A percentile compares a stretch with the other conserved stretches of the same genome.
Evolutionary conservation across 1,284 basidiomycete genomes (phyloP).

Genomic region (Apiotrichum sp.): DNA sequence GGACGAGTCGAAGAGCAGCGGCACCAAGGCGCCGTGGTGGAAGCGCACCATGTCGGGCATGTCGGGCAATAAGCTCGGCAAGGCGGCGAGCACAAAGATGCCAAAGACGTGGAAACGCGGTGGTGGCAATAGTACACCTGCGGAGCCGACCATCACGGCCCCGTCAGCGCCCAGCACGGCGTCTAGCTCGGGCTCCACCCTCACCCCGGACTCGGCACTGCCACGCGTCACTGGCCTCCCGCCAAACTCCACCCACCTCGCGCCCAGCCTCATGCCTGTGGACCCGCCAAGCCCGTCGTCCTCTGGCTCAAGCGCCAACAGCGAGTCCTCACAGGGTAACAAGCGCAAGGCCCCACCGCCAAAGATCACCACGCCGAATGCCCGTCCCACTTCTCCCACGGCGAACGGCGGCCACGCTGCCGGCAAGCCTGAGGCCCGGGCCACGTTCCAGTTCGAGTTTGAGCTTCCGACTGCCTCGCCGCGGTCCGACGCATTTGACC

Average conservation of each 20-base stretch:
- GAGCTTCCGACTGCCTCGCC: slow-evolving; percentile 46
- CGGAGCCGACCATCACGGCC: background rate
- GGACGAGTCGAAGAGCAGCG: slow-evolving; percentile 5
- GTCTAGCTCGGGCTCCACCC: background rate
- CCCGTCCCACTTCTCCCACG: background rate
- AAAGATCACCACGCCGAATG: slow-evolving; percentile 24
- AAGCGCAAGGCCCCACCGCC: slow-evolving; percentile 34
- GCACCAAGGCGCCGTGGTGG: slow-evolving; percentile 15
- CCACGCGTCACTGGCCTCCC: too few species aligned
- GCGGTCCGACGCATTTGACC: slow-evolving; percentile 45
- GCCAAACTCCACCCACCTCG: background rate
- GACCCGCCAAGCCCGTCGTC: slow-evolving; percentile 5
- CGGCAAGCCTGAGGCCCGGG: background rate
- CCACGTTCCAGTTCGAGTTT: slow-evolving; percentile 42
- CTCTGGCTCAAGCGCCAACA: background rate
- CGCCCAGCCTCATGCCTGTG: slow-evolving; percentile 11
- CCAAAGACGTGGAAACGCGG: background rate
- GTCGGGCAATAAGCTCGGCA: slow-evolving; percentile 1
- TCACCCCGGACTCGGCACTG: background rate
- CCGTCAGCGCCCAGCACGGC: background rate
- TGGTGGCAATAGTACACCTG: background rate
- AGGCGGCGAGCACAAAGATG: background rate
- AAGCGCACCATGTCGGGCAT: slow-evolving; percentile 8
- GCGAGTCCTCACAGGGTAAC: background rate
- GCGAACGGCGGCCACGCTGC: too few species aligned